Conservation (phyloP, 768 basidiomycete species). For the Leucogyrophana mollusca region DNA sequence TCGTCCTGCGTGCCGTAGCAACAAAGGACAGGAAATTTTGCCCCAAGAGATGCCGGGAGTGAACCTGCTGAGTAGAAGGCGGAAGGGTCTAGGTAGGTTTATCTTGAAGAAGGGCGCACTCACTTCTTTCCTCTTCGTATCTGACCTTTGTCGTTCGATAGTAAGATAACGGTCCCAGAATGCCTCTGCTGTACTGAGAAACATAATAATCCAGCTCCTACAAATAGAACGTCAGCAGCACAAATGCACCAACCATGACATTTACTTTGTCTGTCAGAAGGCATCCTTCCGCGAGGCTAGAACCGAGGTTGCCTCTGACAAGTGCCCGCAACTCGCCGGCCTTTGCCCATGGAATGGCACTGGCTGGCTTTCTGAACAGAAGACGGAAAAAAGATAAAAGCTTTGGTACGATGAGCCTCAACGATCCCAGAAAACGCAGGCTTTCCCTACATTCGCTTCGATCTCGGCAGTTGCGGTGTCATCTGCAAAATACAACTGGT, state of each 20-base stretch:
- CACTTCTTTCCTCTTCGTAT: slow-evolving; percentile 63
- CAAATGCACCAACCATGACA: background rate
- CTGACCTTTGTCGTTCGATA: slow-evolving; percentile 62
- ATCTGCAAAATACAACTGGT: slow-evolving; percentile 67
- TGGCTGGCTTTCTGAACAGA: slow-evolving; percentile 6
- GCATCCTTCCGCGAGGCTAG: slow-evolving; percentile 8
- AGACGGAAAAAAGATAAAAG: slow-evolving; percentile 16
- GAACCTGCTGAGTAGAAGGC: slow-evolving; percentile 33
- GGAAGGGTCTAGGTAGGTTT: background rate
- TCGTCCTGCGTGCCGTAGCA: slow-evolving; percentile 58
- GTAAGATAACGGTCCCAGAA: slow-evolving; percentile 77
- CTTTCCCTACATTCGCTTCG: slow-evolving; percentile 48
- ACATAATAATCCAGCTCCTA: slow-evolving; percentile 60
- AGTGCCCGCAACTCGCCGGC: slow-evolving; percentile 9
- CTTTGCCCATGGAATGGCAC: background rate
- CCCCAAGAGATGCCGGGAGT: slow-evolving; percentile 41
- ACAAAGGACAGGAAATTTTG: slow-evolving; percentile 58
- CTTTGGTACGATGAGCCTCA: slow-evolving; percentile 14
- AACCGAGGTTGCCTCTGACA: slow-evolving; percentile 2
- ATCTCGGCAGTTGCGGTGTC: slow-evolving; percentile 51
- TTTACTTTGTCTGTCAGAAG: slow-evolving; percentile 18
- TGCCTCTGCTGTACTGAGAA: slow-evolving; percentile 42
- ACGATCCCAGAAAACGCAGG: background rate
- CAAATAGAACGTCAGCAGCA: slow-evolving; percentile 6
- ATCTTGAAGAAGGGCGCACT: background rate